Evolutionary conservation across 352 stramenopile genomes (phyloP), one percentile per base, ranked within the genome.

Genomic region (Sclerospora graminicola): DNA sequence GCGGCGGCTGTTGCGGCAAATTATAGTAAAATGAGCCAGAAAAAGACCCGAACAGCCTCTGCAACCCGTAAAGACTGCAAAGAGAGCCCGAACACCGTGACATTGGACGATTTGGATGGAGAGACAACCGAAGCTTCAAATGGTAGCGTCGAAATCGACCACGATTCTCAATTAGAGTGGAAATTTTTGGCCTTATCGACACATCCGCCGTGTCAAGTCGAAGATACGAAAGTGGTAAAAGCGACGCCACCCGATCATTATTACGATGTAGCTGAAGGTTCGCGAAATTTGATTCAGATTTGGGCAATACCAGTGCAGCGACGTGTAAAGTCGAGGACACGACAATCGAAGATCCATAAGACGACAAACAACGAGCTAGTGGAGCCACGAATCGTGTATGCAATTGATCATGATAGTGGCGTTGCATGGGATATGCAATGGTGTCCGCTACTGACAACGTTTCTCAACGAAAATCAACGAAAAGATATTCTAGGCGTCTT

Each of bases 351-450:
- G 28, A 48, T 16, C 31, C 20, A 19, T 9, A 41, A 32, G 24
- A 18, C 4, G 2, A 24, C 9, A 5, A 31, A 27, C 31, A 57
- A 20, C 19, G 45, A 8, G 16, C 19, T 42, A 1, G 45, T 58
- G 18, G 65, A 72, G 18, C 77, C 78, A 8, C 49, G 61, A 14
- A 54, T 88, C 6, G 72, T 90, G 42, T 87, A 78, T 34, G 77
- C 62, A 15, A 88, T 93, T 26, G 76, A 83, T 27, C 81, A 93
- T 36, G 39, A 68, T 13, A 72, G 68, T n/a, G 78, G 76, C 10
- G 78, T 86, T 7, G 77, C 66, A 10, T 93, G 81, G 81, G 73
- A 86, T 38, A 44, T 93, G 27, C 76, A 90, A 41, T 93, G 81
- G 81, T 74, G 68, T 19, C 74, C 78, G 10, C 27, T 82, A 15